Conservation (phyloP, 257 asterid genomes). For the Plantago elongata region DNA sequence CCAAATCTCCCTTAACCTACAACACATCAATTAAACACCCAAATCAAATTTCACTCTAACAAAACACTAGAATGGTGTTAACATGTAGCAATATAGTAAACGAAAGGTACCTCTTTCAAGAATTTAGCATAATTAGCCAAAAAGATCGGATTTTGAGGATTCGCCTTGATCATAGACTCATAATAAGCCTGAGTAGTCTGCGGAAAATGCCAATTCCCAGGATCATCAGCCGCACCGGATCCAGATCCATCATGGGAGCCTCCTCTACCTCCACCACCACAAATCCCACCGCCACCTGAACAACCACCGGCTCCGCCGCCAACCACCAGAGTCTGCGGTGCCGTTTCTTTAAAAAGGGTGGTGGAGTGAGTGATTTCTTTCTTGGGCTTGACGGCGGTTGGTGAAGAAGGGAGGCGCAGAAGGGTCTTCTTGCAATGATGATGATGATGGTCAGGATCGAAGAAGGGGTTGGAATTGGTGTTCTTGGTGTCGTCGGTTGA, state of each 20-base stretch:
- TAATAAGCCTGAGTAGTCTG: conserved; percentile 55
- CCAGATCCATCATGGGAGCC: conserved; percentile 46
- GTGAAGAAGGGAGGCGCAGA: conserved; percentile 16
- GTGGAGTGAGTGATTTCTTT: conserved; percentile 25
- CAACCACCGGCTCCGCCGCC: conserved; percentile 40
- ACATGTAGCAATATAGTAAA: too few relatives aligned
- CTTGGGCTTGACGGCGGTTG: conserved; percentile 28
- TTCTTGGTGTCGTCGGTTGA: conserved; percentile 30
- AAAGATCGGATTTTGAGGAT: conserved; percentile 62
- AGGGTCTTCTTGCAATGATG: conserved; percentile 28
- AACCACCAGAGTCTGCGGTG: conserved; percentile 35
- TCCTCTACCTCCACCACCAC: conserved; percentile 38
- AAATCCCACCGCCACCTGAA: conserved; percentile 27
- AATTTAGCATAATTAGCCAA: conserved; percentile 74
- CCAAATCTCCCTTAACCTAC: conserved; percentile 64
- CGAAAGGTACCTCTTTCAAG: conserved; percentile 57
- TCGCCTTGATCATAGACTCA: conserved; percentile 64
- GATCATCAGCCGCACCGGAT: conserved; percentile 38
- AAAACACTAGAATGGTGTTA: too few relatives aligned
- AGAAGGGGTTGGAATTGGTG: conserved; percentile 22
- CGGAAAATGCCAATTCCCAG: conserved; percentile 47
- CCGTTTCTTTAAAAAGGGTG: conserved; percentile 26
- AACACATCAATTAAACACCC: neutral
- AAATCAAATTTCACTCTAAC: too few relatives aligned
- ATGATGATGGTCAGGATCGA: conserved; percentile 35